Conservation (phyloP, 2,329 filamentous ascomycete species). For the Cladophialophora exuberans region DNA sequence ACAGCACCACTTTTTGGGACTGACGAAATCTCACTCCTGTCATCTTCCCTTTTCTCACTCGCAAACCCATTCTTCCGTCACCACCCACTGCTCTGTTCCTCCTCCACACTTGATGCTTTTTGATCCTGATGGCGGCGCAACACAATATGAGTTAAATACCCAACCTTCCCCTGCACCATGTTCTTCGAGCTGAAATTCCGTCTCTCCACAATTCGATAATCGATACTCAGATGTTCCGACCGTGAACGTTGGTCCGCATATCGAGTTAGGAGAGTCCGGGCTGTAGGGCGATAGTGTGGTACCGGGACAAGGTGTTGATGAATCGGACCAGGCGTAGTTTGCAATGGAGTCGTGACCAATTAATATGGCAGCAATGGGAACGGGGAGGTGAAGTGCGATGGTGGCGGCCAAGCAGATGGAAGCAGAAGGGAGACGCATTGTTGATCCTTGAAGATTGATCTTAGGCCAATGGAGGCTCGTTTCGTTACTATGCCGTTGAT, state of each 20-base stretch:
- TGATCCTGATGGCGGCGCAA: background rate
- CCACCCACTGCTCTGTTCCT: background rate
- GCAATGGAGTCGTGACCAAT: conserved; percentile 1
- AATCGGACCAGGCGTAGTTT: conserved; percentile 6
- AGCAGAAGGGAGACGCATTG: too few relatives aligned
- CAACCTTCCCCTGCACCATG: background rate
- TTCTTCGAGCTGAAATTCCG: conserved; percentile 3
- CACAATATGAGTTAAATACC: conserved; percentile 2
- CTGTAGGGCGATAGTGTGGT: background rate
- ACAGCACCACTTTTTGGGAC: too few relatives aligned
- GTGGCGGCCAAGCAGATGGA: background rate
- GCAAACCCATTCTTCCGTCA: conserved; percentile 1
- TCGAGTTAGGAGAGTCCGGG: too few relatives aligned
- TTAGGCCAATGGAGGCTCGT: too few relatives aligned
- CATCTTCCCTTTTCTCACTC: too few relatives aligned
- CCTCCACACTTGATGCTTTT: background rate
- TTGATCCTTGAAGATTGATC: too few relatives aligned
- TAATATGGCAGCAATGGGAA: background rate
- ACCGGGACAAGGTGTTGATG: background rate
- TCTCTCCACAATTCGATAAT: conserved; percentile 1
- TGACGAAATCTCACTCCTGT: too few relatives aligned
- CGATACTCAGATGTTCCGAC: background rate
- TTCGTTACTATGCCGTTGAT: too few relatives aligned
- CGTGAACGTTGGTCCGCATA: background rate
- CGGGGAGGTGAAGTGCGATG: background rate